Evolutionary conservation across 306 rosid genomes (phyloP).

Genomic region (Corylus americana): DNA sequence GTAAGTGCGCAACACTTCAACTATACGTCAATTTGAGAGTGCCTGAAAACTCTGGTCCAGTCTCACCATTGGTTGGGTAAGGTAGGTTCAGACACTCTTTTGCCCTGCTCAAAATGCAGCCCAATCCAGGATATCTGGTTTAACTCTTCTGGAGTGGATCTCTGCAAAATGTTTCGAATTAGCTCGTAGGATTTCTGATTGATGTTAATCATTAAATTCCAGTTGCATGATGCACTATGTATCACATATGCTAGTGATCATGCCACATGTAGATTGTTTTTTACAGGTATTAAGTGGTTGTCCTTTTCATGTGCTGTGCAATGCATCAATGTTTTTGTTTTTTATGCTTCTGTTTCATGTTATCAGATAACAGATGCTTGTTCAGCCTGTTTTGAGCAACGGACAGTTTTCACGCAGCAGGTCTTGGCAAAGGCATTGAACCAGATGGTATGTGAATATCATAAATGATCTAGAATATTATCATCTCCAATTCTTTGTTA

Average conservation of each 20-base stretch:
- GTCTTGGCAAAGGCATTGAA: slow-evolving; percentile 94
- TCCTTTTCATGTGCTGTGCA: background rate
- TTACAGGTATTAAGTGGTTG: slow-evolving; percentile 4
- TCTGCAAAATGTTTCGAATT: background rate
- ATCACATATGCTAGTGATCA: slow-evolving; percentile 1
- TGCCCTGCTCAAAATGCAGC: background rate
- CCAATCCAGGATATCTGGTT: background rate
- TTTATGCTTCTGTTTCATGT: slow-evolving; percentile 38
- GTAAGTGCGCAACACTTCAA: background rate
- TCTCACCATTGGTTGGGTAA: background rate
- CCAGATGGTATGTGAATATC: slow-evolving; percentile 64
- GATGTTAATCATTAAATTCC: slow-evolving; percentile 8
- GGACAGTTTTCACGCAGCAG: slow-evolving; percentile 97
- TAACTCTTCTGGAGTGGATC: background rate
- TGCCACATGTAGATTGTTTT: background rate
- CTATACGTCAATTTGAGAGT: background rate
- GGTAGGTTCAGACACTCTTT: background rate
- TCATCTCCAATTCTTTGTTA: slow-evolving; percentile 4
- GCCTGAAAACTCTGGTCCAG: background rate
- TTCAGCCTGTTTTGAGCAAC: slow-evolving; percentile 98
- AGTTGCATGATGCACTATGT: background rate
- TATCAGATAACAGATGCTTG: slow-evolving; percentile 92
- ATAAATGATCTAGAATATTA: slow-evolving; percentile 4
- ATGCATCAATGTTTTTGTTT: background rate
- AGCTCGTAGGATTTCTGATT: slow-evolving; percentile 10